phyloP scores from a whole-genome alignment of 2,329 filamentous ascomycete genomes.

The Calonectria montana region DNA sequence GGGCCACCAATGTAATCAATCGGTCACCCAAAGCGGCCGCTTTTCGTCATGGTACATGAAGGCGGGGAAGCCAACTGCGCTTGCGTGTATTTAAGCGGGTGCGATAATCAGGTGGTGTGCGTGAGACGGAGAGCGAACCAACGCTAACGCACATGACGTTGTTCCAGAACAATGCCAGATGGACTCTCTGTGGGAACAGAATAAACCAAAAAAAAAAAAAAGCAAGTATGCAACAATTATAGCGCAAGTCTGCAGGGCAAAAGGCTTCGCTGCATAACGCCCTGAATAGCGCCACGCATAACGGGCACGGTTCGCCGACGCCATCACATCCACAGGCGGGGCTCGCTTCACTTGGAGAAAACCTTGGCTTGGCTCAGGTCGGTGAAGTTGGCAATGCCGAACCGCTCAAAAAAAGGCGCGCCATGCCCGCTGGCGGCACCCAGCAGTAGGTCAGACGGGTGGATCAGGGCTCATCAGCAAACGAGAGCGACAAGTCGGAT shows the following conservation, averaged over 20 bases:
- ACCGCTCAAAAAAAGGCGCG: constrained; percentile 3
- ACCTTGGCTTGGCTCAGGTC: constrained; percentile 11
- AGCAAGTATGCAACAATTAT: constrained; percentile 14
- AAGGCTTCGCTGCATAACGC: constrained; percentile 17
- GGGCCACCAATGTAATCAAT: background rate
- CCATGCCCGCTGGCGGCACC: constrained; percentile 9
- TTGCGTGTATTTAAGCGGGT: constrained; percentile 23
- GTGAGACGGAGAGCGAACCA: constrained; percentile 3
- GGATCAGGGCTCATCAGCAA: background rate
- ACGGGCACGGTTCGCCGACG: constrained; percentile 9
- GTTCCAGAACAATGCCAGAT: constrained; percentile 29
- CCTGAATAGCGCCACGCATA: constrained; percentile 18
- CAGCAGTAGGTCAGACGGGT: constrained; percentile 5
- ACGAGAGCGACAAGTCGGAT: background rate
- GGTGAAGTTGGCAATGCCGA: constrained; percentile 18
- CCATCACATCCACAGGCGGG: constrained; percentile 14
- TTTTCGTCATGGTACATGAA: constrained; percentile 41
- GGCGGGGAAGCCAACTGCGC: constrained; percentile 32
- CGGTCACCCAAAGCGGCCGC: constrained; percentile 28
- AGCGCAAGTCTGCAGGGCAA: constrained; percentile 12
- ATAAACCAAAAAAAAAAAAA: background rate
- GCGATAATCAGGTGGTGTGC: constrained; percentile 9
- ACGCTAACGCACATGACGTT: constrained; percentile 31
- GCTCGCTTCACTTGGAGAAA: constrained; percentile 13
- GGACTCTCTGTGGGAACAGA: background rate